Evolutionary conservation across 2,329 filamentous ascomycete genomes (phyloP), one percentile per base, ranked within the genome.

Genomic region (Lojkania enalia): DNA sequence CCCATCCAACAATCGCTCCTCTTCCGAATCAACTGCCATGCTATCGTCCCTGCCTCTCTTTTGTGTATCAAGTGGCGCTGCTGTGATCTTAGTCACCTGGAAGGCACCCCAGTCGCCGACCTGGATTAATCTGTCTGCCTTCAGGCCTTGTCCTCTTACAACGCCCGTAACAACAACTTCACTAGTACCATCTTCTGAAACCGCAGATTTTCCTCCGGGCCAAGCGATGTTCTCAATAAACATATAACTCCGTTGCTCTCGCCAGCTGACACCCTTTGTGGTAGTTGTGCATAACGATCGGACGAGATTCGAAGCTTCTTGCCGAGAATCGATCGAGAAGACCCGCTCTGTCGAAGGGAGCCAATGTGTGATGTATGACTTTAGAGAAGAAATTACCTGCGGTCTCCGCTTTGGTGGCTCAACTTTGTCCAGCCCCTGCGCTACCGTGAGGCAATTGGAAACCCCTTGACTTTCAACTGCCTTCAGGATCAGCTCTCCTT

Each of bases 201-300:
- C 48, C 3, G 60, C 59, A 7, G 65, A 61, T 48, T 71, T 71
- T 13, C 64, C 67, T 16, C 81, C 77, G 9, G 82, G 79, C 79
- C 90, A 95, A 56, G 81, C 74, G 41, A 96, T 77, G 20, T 91
- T 81, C 54, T 99, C 94, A 3, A 92, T 83, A 45, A 96, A 74
- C 86, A 99, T 89, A 88, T 94, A 99, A 60, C 90, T 95, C 57
- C 94, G 82, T 54, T 96, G 90, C 40, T 99, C 94, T 58, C 94
- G 83, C 94, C 94, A 99, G 52, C 86, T 78, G n/a, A 99, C 82
- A 1, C 94, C 94, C 74, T 95, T 97, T 9, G 94, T 92, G 32
- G 87, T 90, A 25, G 87, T 90, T 53, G 85, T 96, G 77, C 94
- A 99, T 13, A 99, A 75, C 20, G 90, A 92, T 40, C 95, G 83